phyloP scores from a whole-genome alignment of 768 basidiomycete species.

The Leccinum rimulosum region DNA sequence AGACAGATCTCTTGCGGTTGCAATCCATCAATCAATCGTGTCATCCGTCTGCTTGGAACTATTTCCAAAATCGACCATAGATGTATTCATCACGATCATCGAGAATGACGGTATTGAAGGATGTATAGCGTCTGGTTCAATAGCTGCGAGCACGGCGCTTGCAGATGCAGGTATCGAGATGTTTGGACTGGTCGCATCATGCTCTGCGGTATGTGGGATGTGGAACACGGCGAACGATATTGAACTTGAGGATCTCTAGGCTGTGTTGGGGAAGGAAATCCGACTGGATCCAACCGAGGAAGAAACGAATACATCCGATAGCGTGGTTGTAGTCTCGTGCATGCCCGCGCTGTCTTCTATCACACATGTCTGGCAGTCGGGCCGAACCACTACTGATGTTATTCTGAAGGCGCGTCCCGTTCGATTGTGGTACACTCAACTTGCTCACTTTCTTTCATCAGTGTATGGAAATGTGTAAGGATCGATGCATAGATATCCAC shows the following conservation, averaged over 20 bases:
- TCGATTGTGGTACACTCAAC: background rate
- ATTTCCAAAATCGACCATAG: conserved; percentile 92
- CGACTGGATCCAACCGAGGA: conserved; percentile 81
- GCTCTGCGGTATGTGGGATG: conserved; percentile 60
- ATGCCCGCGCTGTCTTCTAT: conserved; percentile 86
- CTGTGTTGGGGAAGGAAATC: conserved; percentile 52
- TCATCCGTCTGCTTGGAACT: conserved; percentile 85
- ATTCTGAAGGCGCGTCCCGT: conserved; percentile 52
- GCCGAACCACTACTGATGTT: conserved; percentile 55
- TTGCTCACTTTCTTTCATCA: conserved; percentile 26
- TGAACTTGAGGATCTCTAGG: conserved; percentile 37
- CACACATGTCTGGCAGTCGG: conserved; percentile 86
- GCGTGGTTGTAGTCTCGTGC: conserved; percentile 74
- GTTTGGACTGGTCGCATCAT: conserved; percentile 82
- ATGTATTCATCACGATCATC: conserved; percentile 85
- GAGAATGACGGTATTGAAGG: conserved; percentile 92
- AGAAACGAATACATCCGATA: conserved; percentile 57
- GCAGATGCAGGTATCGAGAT: conserved; percentile 94
- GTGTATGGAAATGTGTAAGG: conserved; percentile 72
- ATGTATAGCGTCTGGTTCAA: conserved; percentile 79
- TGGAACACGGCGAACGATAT: background rate
- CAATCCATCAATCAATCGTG: conserved; percentile 81
- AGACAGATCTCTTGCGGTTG: conserved; percentile 78
- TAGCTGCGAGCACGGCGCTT: conserved; percentile 87
- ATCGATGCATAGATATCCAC: conserved; percentile 73